These are phyloP conservation scores for Xenoacremonium recifei DNA, from an alignment of 2,329 filamentous ascomycete species.

Conservation along the genomic window DNA sequence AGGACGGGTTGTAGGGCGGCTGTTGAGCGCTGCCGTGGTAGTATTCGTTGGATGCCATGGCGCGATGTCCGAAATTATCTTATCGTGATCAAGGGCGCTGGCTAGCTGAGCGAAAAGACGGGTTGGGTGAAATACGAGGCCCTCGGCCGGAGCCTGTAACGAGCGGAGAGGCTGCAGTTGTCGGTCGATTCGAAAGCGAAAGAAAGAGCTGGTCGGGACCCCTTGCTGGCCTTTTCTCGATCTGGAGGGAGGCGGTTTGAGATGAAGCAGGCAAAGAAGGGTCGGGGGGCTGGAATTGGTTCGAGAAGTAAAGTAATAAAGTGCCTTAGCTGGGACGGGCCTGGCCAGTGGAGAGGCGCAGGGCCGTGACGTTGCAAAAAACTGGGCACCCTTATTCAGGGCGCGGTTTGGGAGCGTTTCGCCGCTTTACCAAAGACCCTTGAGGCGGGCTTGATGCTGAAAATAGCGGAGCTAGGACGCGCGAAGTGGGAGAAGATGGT, in stretches of 20 bases:
- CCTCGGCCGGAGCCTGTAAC: constrained; percentile 5
- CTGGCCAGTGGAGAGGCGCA: not conserved
- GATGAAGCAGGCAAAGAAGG: constrained; percentile 1
- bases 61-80: no score
- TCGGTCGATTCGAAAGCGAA: not conserved
- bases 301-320: no score
- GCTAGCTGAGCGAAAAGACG: no score
- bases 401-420: not conserved
- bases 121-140: constrained; percentile 1
- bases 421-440: not conserved
- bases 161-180: not conserved
- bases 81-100: not conserved
- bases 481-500: no score
- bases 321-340: no score
- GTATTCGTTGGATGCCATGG: constrained; percentile 66
- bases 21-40: constrained; percentile 49
- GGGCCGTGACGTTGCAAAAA: constrained; percentile 8
- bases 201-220: not conserved
- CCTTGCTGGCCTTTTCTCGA: no score
- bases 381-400: not conserved
- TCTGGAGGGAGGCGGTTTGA: constrained; percentile 5
- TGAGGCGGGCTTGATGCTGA: no score
- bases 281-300: not conserved
- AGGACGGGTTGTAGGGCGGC: constrained; percentile 34
- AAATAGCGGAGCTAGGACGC: no score